Evolutionary conservation across 768 basidiomycete species (phyloP), one percentile per base, ranked within the genome.

Genomic region (Tulasnella calospora): DNA sequence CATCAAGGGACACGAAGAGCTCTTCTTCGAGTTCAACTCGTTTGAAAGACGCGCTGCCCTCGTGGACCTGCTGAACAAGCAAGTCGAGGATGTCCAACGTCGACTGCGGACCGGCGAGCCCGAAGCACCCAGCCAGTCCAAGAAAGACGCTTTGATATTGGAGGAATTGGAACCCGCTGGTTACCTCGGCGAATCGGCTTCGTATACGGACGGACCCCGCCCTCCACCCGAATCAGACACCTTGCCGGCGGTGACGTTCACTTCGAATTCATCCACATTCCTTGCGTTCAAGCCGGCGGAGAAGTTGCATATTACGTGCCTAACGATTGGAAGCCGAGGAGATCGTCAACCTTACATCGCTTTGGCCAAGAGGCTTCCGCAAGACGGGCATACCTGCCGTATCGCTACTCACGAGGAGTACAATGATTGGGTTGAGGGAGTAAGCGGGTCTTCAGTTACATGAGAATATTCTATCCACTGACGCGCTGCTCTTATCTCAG

Each of bases 311-410:
- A 94, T 99, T 82, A 98, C 98, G 0, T 95, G 97, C 85, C 85
- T 99, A 80, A 98, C 97, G 0, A 98, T 99, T 81, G 97, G 97
- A 8, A 96, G 95, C 30, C 89, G 97, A 73, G 97, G 97, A 74
- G 97, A 99, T 83, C 98, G 99, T 12, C 97, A 99, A 84, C 97
- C 97, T 15, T 99, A 99, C 83, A 99, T 99, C 81, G 92, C 98
- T 1, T 87, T 99, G 12, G 94, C 94, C 33, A 98, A 96, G 84
- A 96, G 95, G 0, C 85, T 97, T 35, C 91, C 94, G 84, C 90
- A 90, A 7, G 94, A 97, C 83, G 97, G 97, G 0, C 97, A 99
- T 84, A 88, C 86, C 57, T 92, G 91, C 78, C 91, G 90, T 80
- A 99, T 99, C 80, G 97, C 98, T 4, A 96, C 95, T 12, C 97